Percentiles rank a stretch among this genome's conserved stretches.
Conservation (phyloP, 345 rosid species). For the Salix brachista region DNA sequence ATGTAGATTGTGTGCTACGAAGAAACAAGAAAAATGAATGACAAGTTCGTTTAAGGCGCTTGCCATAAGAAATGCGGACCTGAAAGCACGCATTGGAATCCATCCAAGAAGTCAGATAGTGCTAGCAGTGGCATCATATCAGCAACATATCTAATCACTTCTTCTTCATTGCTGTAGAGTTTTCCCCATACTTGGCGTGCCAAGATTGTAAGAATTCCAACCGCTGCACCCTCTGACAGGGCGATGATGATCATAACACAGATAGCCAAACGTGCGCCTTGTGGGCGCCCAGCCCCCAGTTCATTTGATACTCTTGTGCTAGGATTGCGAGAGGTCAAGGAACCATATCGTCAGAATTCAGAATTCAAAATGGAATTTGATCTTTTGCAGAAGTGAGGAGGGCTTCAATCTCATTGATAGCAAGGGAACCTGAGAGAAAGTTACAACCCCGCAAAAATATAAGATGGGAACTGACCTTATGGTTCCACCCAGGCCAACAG, state of each 20-base stretch:
- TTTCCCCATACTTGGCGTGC: conserved; percentile 47
- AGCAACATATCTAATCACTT: conserved; percentile 36
- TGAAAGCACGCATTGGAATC: conserved; percentile 46
- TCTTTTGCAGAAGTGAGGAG: neutral
- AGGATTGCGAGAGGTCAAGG: neutral
- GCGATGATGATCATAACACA: conserved; percentile 40
- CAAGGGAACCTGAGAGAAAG: neutral
- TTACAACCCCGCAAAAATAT: neutral
- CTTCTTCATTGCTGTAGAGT: conserved; percentile 42
- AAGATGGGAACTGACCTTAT: conserved; percentile 40
- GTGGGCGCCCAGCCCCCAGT: conserved; percentile 48
- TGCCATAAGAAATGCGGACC: conserved; percentile 21
- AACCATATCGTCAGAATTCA: neutral
- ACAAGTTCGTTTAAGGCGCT: neutral
- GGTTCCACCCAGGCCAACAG: conserved; percentile 64
- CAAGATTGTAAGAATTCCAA: conserved; percentile 37
- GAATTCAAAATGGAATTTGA: neutral
- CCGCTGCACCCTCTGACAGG: conserved; percentile 34
- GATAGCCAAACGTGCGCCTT: conserved; percentile 43
- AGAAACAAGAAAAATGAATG: neutral
- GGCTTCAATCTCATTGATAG: neutral
- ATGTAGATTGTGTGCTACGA: neutral
- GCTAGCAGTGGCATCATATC: conserved; percentile 47
- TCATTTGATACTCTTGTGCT: conserved; percentile 66
- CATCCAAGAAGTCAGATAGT: conserved; percentile 41